These are phyloP conservation scores for Stagonosporopsis rhizophila DNA, from an alignment of 2,329 filamentous ascomycete genomes.

Conservation along the genomic window DNA sequence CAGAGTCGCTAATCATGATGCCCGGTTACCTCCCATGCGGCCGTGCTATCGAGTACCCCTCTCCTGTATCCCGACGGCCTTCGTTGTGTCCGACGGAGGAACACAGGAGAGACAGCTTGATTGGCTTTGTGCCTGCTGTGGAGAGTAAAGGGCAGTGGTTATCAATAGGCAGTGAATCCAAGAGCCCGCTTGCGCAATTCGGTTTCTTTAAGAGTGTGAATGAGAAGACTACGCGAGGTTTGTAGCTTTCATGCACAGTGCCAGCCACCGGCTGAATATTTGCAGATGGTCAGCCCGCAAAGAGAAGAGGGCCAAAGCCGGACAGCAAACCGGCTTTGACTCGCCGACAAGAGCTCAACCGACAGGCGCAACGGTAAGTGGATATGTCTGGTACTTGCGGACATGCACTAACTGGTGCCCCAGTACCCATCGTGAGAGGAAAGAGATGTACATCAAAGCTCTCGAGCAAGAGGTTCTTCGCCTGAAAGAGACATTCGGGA, in stretches of 20 bases:
- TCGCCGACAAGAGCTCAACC: slow-evolving; percentile 88
- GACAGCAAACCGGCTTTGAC: slow-evolving; percentile 95
- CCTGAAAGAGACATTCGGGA: slow-evolving; percentile 83
- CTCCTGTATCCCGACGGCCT: slow-evolving; percentile 43
- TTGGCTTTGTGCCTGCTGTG: slow-evolving; percentile 46
- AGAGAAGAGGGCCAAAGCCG: slow-evolving; percentile 91
- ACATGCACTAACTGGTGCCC: slow-evolving; percentile 20
- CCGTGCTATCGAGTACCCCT: slow-evolving; percentile 44
- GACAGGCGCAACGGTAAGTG: slow-evolving; percentile 89
- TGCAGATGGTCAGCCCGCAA: slow-evolving; percentile 81
- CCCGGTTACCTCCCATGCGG: slow-evolving; percentile 46
- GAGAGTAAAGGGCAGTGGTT: slow-evolving; percentile 49
- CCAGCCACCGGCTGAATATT: slow-evolving; percentile 7
- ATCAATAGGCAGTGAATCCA: slow-evolving; percentile 47
- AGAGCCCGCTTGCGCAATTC: slow-evolving; percentile 48
- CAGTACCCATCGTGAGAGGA: slow-evolving; percentile 95
- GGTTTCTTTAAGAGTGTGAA: slow-evolving; percentile 68
- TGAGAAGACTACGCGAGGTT: slow-evolving; percentile 79
- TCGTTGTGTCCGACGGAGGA: slow-evolving; percentile 45
- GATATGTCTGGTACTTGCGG: background rate
- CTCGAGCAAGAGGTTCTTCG: slow-evolving; percentile 90
- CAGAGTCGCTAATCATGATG: slow-evolving; percentile 46
- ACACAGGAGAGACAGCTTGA: slow-evolving; percentile 43
- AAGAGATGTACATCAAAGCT: slow-evolving; percentile 93
- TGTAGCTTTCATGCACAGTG: slow-evolving; percentile 19